Conservation (phyloP, 768 basidiomycete genomes). For the Russula brevipes region DNA sequence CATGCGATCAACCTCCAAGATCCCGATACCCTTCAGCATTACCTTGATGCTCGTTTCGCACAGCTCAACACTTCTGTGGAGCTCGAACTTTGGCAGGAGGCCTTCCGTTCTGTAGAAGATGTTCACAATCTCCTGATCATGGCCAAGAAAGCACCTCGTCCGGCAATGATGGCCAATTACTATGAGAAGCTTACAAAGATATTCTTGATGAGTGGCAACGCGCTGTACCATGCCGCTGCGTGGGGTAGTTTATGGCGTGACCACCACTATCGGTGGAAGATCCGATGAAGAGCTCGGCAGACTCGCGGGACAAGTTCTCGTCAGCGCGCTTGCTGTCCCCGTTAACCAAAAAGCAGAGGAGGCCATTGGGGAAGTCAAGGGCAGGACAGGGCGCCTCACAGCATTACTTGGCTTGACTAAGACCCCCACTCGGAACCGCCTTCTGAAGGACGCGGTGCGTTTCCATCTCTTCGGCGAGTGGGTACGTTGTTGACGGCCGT, state of each 20-base stretch:
- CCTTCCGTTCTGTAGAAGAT: slow-evolving; percentile 97
- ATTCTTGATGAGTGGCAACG: slow-evolving; percentile 92
- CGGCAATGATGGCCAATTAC: slow-evolving; percentile 97
- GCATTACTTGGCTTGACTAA: slow-evolving; percentile 78
- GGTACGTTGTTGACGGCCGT: slow-evolving; percentile 5
- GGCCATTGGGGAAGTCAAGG: slow-evolving; percentile 47
- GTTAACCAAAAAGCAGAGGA: slow-evolving; percentile 57
- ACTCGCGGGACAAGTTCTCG: slow-evolving; percentile 85
- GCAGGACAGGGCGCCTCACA: slow-evolving; percentile 72
- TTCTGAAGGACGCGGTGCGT: slow-evolving; percentile 83
- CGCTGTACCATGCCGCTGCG: slow-evolving; percentile 93
- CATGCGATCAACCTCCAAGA: slow-evolving; percentile 95
- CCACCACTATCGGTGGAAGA: slow-evolving; percentile 67
- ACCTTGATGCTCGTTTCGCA: slow-evolving; percentile 94
- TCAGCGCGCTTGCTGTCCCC: slow-evolving; percentile 90
- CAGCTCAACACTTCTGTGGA: slow-evolving; percentile 96
- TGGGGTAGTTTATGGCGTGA: slow-evolving; percentile 81
- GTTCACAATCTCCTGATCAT: slow-evolving; percentile 92
- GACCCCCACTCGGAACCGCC: slow-evolving; percentile 79
- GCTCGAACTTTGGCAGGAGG: slow-evolving; percentile 98
- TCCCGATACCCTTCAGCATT: slow-evolving; percentile 88
- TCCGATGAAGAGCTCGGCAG: slow-evolving; percentile 72
- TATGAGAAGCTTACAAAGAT: slow-evolving; percentile 97
- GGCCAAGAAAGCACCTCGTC: slow-evolving; percentile 89
- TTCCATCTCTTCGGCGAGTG: background rate